Evolutionary conservation across 805 yeast genomes (phyloP).

Genomic region (Metschnikowia continentalis): DNA sequence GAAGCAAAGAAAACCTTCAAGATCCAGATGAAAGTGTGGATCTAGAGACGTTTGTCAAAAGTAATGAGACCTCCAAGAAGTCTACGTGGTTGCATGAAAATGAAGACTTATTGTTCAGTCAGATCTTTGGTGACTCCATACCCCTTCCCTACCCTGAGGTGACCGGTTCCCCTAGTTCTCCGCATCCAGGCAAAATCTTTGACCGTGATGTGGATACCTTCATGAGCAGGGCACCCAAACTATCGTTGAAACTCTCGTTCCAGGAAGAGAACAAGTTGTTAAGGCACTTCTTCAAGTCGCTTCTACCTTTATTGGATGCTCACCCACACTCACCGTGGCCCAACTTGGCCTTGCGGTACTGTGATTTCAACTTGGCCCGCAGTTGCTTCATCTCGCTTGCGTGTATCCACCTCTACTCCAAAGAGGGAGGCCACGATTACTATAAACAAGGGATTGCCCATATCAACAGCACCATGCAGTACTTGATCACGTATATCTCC

Average conservation of each 20-base stretch:
- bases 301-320: constrained; percentile 52
- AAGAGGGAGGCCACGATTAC: constrained; percentile 47
- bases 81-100: constrained; percentile 8
- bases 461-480: constrained; percentile 54
- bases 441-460: constrained; percentile 51
- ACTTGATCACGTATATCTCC: constrained; percentile 42
- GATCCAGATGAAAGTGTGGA: too few species aligned
- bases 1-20: too few species aligned
- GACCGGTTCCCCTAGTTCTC: neutral
- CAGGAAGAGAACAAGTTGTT: constrained; percentile 52
- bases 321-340: constrained; percentile 64
- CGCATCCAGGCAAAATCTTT: constrained; percentile 7
- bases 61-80: too few species aligned
- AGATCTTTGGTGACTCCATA: constrained; percentile 9
- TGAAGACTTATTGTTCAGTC: constrained; percentile 7
- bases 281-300: constrained; percentile 51
- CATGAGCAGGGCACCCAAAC: constrained; percentile 1
- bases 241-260: constrained; percentile 25
- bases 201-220: constrained; percentile 7
- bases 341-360: constrained; percentile 50
- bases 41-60: too few species aligned
- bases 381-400: constrained; percentile 55
- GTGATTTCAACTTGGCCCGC: constrained; percentile 54
- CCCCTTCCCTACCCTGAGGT: neutral
- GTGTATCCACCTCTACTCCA: constrained; percentile 52